Base-by-base conservation (phyloP, 2,329 filamentous ascomycete species). In the Chaetomiaceae sp. region DNA sequence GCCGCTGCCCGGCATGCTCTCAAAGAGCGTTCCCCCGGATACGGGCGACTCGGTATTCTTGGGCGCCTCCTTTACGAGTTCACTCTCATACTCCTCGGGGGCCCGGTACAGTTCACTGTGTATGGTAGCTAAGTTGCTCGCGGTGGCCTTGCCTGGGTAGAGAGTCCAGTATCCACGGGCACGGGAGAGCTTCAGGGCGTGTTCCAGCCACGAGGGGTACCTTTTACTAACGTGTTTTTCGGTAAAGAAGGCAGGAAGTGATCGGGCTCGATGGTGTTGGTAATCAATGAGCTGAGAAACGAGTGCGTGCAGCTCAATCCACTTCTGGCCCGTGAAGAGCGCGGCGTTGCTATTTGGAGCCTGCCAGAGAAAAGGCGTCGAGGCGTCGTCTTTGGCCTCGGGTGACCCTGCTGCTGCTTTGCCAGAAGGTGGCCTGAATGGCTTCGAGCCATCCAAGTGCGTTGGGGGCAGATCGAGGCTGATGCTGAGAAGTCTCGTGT, bases 281-380 rank as follows among this genome's bases (percentile, higher is more conserved):
- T 66, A 65, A 29, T 75, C 71, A 14, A 91, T 71, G 6, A 84
- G 75, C 43, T 80, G 77, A 10, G 86, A 81, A 2, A 95, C 78
- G 61, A 95, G 94, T 10, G 83, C 80, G 66, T 96, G 90, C 9
- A 96, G 78, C 61, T 95, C 89, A 11, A 81, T 73, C 94, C 94
- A 99, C 64, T 86, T 90, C 43, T 90, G 82, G 38, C 91, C 90
- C 51, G 94, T 84, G 66, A 92, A 86, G 9, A 99, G 75, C 10
- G 85, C 81, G 1, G 92, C 91, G 58, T 94, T 87, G 64, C 86
- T 89, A 59, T 84, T 87, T 5, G 92, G 91, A 2, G 85, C 82
- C 69, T 96, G 87, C 85, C 90, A 96, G 8, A 95, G 73, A 63
- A 95, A 95, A 0, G 87, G 76, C 0, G 80, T 78, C 5, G 71